Base-by-base conservation (phyloP, 768 basidiomycete genomes). In the Rhodosporidiobolus odoratus region DNA sequence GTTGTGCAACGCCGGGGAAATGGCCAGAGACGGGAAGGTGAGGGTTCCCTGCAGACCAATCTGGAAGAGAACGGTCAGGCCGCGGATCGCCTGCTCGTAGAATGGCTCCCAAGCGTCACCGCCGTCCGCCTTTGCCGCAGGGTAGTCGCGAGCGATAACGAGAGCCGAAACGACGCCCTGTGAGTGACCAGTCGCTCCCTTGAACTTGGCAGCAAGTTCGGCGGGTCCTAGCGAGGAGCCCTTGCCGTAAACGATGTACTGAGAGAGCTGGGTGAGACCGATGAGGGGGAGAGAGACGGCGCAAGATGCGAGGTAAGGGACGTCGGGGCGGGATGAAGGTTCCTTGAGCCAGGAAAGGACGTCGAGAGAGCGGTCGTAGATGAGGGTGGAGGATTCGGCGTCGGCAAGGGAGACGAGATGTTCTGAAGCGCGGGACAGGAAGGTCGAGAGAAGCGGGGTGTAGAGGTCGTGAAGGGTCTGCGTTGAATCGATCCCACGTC, bases 121-220 rank as follows among this genome's bases (percentile, higher is more conserved):
- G 54, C 58, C 72, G 64, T 67, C 65, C 4, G 23, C 35, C 21
- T 48, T 43, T 30, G 56, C 53, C 70, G 87, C 86, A 34, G 87
- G 86, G 25, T 83, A 83, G 8, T 93, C 92, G 8, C 90, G 86
- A 12, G 94, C 85, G 76, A 97, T 86, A 47, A 86, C 88, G 62
- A 94, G 85, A n/a, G 96, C 96, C 19, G 94, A 91, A 58, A 96
- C 88, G 75, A 99, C 87, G 74, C 96, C 96, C 80, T 98, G 95
- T 3, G 94, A 97, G 81, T 99, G 96, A 40, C 96, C 96, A 23
- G 96, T 98, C 4, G 93, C 86, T 41, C 95, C 95, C 16, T 86
- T 83, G 64, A 98, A 84, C 56, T 85, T 85, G 56, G 83, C 81
- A 47, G 90, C 86, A 79, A 96, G 84, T 77, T 94, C 86, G 52